Evolutionary conservation across 441 rosid genomes (phyloP), one percentile per base, ranked within the genome.

Genomic region (Gossypium trilobum): DNA sequence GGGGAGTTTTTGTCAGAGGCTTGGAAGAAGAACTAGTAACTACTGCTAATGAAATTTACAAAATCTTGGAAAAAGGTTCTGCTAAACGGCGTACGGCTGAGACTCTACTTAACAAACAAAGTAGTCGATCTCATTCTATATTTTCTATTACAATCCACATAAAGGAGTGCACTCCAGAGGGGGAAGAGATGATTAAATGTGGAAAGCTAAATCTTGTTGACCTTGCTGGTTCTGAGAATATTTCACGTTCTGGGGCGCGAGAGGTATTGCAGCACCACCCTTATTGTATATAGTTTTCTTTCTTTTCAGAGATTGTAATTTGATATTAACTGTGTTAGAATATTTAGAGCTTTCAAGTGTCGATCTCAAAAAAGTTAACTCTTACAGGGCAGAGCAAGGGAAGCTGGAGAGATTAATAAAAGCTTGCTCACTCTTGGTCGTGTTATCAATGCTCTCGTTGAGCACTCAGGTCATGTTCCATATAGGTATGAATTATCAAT

Each of bases 131-230:
- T 77, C 99, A 95, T 82, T 95, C 97, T 1, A 92, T 95, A 78
- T 95, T 92, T 83, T 95, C 98, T 6, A 91, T 95, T 78, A 95
- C 99, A 71, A 94, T 94, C 73, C 99, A 94, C 79, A 94, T 90
- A 10, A 90, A 94, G 84, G 99, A 94, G 80, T 87, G 91, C 75
- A 94, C 99, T 25, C 97, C 95, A 7, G 99, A 92, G 75, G 99
- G 99, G 46, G 99, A 94, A 83, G 99, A 94, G 86, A 84, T 94
- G 88, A 89, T 94, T 79, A 94, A 90, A 82, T 89, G 97, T 29
- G 99, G 99, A 79, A 94, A 94, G 83, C 89, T 94, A 71, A 94
- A 94, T 84, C 99, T 94, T n/a, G 99, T 94, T 78, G 99, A 94
- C 78, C 97, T 94, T 80, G 99, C 99, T 84, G 99, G 99, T 77